These are phyloP conservation scores for Acanthamoeba quina DNA, from an alignment of 208 protist genomes.

Conservation along the genomic window DNA sequence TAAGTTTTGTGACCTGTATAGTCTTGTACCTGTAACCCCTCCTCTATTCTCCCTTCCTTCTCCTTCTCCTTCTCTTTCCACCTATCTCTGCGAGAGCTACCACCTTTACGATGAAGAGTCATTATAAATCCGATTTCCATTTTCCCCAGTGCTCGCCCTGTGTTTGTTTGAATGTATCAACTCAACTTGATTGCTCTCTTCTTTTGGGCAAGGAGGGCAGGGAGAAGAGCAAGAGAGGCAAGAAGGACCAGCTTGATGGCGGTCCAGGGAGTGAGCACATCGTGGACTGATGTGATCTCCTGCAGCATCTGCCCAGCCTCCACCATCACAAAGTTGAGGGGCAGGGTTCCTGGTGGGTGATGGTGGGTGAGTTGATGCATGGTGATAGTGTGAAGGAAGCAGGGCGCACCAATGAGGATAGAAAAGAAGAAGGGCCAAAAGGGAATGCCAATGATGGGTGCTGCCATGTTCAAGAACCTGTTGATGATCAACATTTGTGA, in stretches of 20 bases:
- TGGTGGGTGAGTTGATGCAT: neutral
- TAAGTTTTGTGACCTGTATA: slow-evolving; percentile 44
- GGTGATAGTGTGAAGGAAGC: neutral
- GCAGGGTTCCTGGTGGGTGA: slow-evolving; percentile 8
- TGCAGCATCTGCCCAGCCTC: slow-evolving; percentile 40
- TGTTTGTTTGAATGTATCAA: neutral
- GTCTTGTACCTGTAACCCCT: neutral
- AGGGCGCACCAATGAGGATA: neutral
- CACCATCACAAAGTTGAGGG: slow-evolving; percentile 58
- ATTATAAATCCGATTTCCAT: neutral
- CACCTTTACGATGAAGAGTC: slow-evolving; percentile 9
- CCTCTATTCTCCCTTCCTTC: neutral
- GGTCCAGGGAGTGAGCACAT: slow-evolving; percentile 24
- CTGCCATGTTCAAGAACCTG: slow-evolving; percentile 44
- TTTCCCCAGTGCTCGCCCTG: neutral
- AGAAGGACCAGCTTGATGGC: neutral
- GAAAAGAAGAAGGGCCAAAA: slow-evolving; percentile 66
- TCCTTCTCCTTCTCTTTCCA: neutral
- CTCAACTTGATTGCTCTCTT: neutral
- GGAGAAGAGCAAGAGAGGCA: neutral
- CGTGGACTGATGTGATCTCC: slow-evolving; percentile 23
- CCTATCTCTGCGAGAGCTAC: neutral
- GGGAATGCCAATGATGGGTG: slow-evolving; percentile 3
- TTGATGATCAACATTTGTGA: neutral
- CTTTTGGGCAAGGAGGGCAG: neutral